Conservation (phyloP, 2,329 filamentous ascomycete genomes). For the Pseudogymnoascus sp. region DNA sequence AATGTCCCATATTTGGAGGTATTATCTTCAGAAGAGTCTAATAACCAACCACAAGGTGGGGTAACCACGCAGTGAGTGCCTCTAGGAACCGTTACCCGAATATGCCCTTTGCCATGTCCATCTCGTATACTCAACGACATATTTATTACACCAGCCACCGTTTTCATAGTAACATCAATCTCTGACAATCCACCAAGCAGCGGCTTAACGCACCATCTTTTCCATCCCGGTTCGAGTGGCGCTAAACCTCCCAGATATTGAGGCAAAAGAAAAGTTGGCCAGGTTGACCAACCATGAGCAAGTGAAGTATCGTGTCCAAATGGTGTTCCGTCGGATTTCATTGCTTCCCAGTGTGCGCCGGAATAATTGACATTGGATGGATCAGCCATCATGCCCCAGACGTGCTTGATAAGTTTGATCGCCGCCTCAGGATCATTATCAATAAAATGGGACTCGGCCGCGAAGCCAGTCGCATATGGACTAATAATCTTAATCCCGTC, state of each 20-base stretch:
- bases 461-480: slow-evolving; percentile 20
- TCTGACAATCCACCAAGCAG: slow-evolving; percentile 16
- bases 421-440: slow-evolving; percentile 13
- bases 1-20: not conserved
- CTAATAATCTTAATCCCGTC: slow-evolving; percentile 18
- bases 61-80: slow-evolving; percentile 8
- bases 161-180: slow-evolving; percentile 16
- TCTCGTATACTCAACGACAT: slow-evolving; percentile 16
- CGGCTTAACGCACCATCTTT: slow-evolving; percentile 16
- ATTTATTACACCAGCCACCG: slow-evolving; percentile 13
- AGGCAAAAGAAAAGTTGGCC: slow-evolving; percentile 20
- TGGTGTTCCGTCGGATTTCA: slow-evolving; percentile 17
- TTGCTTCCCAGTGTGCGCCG: slow-evolving; percentile 21
- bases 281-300: slow-evolving; percentile 21
- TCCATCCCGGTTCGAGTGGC: slow-evolving; percentile 18
- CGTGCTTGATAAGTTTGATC: slow-evolving; percentile 16
- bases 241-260: slow-evolving; percentile 19
- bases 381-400: slow-evolving; percentile 21
- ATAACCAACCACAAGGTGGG: not conserved
- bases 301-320: slow-evolving; percentile 19
- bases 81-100: slow-evolving; percentile 15
- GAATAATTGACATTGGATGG: slow-evolving; percentile 18
- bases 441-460: slow-evolving; percentile 17
- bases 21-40: not conserved
- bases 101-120: slow-evolving; percentile 10